These are phyloP conservation scores for Alternaria hordeiaustralica DNA, from an alignment of 2,329 filamentous ascomycete genomes.

Conservation along the genomic window DNA sequence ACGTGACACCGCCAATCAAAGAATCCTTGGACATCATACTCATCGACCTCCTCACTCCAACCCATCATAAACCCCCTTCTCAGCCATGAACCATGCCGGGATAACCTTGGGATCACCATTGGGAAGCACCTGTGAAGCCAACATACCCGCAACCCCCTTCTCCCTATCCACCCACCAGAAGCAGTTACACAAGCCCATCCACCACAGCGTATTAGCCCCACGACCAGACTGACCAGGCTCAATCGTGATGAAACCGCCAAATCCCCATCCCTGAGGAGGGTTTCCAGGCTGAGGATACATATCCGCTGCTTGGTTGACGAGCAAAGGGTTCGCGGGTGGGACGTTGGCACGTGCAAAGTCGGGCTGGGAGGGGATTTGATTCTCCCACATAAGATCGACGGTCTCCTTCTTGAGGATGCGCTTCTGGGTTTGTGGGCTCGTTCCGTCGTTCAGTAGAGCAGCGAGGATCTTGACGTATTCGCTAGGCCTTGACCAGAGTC, in stretches of 20 bases:
- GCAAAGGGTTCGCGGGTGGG: constrained; percentile 56
- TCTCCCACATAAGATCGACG: constrained; percentile 69
- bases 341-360: constrained; percentile 57
- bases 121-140: constrained; percentile 34
- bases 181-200: constrained; percentile 66
- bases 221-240: constrained; percentile 59
- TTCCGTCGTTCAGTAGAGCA: constrained; percentile 69
- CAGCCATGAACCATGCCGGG: constrained; percentile 42
- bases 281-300: constrained; percentile 57
- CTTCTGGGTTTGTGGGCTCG: constrained; percentile 61
- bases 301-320: constrained; percentile 58
- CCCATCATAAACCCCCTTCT: constrained; percentile 48
- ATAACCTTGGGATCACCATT: constrained; percentile 44
- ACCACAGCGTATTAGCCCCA: constrained; percentile 59
- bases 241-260: constrained; percentile 63
- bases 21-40: not conserved
- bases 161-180: constrained; percentile 70
- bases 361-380: constrained; percentile 64
- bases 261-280: constrained; percentile 69
- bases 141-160: constrained; percentile 57
- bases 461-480: constrained; percentile 69
- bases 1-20: not conserved
- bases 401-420: constrained; percentile 64
- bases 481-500: constrained; percentile 63
- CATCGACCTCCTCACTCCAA: constrained; percentile 14